Percentiles rank a stretch among this genome's conserved stretches.
These are phyloP conservation scores for Aspergillus awamori DNA, from an alignment of 2,329 filamentous ascomycete genomes.

Conservation along the genomic window DNA sequence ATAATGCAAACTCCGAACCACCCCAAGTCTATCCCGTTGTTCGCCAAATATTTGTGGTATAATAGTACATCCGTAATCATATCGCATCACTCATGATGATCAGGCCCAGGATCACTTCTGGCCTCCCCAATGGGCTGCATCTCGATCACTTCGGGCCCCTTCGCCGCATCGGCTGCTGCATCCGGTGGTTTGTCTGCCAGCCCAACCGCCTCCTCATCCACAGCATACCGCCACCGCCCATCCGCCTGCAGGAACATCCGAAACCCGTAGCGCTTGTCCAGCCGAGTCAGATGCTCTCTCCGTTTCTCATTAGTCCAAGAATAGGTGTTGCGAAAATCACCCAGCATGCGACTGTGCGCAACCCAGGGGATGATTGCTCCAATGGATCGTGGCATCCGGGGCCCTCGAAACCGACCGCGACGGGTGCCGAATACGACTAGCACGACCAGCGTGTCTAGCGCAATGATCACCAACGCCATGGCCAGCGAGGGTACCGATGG, in stretches of 20 bases:
- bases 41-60: no score
- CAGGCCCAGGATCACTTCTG: conserved; percentile 3
- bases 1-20: no score
- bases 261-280: conserved; percentile 38
- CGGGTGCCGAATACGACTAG: conserved; percentile 38
- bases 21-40: no score
- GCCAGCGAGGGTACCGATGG: conserved; percentile 33
- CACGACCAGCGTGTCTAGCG: conserved; percentile 36
- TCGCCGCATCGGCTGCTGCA: conserved; percentile 2
- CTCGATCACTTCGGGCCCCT: conserved; percentile 21
- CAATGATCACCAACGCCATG: conserved; percentile 34
- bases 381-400: conserved; percentile 38
- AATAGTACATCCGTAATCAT: conserved; percentile 15
- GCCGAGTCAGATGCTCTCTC: conserved; percentile 27
- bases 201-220: conserved; percentile 33
- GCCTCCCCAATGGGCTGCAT: conserved; percentile 11
- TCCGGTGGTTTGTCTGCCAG: conserved; percentile 3
- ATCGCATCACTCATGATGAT: conserved; percentile 22
- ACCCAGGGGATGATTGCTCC: conserved; percentile 39
- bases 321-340: conserved; percentile 35
- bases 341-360: conserved; percentile 37
- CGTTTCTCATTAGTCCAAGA: conserved; percentile 33
- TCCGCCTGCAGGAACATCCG: conserved; percentile 35
- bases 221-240: conserved; percentile 35
- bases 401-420: conserved; percentile 36